Evolutionary conservation across 495 filamentous ascomycete species (phyloP).

Genomic region (Mytilinidion resinicola): DNA sequence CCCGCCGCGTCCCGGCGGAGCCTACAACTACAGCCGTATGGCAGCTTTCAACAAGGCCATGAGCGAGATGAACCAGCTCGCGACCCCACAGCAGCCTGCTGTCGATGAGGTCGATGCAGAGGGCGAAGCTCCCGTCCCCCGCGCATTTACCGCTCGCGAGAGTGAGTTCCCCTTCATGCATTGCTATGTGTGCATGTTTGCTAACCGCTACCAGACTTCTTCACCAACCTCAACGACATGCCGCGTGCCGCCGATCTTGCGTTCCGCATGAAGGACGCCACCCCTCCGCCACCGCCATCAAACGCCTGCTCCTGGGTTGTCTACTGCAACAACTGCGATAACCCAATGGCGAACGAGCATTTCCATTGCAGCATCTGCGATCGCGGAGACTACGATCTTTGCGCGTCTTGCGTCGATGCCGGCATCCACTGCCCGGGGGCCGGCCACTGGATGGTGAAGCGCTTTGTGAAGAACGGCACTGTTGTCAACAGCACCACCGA

Average conservation of each 20-base stretch:
- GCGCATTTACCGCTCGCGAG: conserved; percentile 26
- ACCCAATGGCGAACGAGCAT: conserved; percentile 68
- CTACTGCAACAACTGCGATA: conserved; percentile 87
- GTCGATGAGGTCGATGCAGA: conserved; percentile 5
- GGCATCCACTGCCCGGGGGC: conserved; percentile 70
- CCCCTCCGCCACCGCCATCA: conserved; percentile 30
- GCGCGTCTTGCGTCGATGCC: conserved; percentile 65
- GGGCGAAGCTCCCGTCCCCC: conserved; percentile 32
- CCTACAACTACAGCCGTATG: conserved; percentile 1
- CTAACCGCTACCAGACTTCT: conserved; percentile 20
- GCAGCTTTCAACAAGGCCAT: conserved; percentile 1
- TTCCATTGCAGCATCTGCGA: conserved; percentile 95
- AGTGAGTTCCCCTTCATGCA: conserved; percentile 10
- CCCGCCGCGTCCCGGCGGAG: conserved; percentile 1
- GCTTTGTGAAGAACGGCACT: conserved; percentile 67
- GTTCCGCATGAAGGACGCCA: conserved; percentile 22
- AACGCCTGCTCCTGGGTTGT: conserved; percentile 50
- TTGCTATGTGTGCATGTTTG: neutral
- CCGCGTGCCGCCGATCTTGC: conserved; percentile 31
- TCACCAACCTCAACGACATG: conserved; percentile 37
- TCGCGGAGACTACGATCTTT: conserved; percentile 91
- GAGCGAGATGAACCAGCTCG: neutral
- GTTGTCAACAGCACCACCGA: conserved; percentile 83
- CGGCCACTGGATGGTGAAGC: conserved; percentile 91
- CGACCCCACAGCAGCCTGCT: neutral